Evolutionary conservation across 805 yeast species (phyloP).

Genomic region (Komagataella mondaviorum): DNA sequence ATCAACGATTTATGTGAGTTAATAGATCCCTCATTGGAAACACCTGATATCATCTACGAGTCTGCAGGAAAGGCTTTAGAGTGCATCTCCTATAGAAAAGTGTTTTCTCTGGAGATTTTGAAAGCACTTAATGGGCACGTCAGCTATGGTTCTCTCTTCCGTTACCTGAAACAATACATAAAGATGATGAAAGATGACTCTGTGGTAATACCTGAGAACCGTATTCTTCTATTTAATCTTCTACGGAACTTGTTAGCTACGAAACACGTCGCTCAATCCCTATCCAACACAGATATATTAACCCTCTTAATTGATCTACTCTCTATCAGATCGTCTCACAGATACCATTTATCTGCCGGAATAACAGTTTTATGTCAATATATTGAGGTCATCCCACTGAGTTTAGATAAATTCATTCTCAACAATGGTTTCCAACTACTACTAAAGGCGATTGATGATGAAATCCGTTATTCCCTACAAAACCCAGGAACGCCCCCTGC

Average conservation of each 20-base stretch:
- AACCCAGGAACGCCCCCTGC: constrained; percentile 50
- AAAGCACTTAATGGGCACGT: constrained; percentile 77
- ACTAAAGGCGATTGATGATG: constrained; percentile 46
- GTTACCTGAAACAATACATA: constrained; percentile 51
- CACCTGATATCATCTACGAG: constrained; percentile 38
- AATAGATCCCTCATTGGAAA: constrained; percentile 48
- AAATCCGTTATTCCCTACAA: constrained; percentile 48
- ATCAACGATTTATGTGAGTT: constrained; percentile 59
- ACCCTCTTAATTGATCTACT: constrained; percentile 52
- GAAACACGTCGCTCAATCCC: constrained; percentile 36
- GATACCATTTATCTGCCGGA: constrained; percentile 51
- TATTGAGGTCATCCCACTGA: constrained; percentile 24
- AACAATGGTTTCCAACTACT: constrained; percentile 52
- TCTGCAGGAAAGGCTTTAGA: constrained; percentile 58
- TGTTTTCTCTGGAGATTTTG: constrained; percentile 66
- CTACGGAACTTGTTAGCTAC: constrained; percentile 49
- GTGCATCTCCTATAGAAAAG: constrained; percentile 49
- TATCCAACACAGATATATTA: constrained; percentile 67
- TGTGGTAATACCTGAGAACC: constrained; percentile 13
- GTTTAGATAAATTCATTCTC: constrained; percentile 49
- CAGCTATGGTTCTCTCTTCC: constrained; percentile 71
- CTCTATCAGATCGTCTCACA: constrained; percentile 31
- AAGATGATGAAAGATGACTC: constrained; percentile 31
- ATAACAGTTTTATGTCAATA: constrained; percentile 27
- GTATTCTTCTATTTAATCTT: constrained; percentile 37